Evolutionary conservation across 2,329 filamentous ascomycete species (phyloP), one percentile per base, ranked within the genome.

Genomic region (Helotiales sp.): DNA sequence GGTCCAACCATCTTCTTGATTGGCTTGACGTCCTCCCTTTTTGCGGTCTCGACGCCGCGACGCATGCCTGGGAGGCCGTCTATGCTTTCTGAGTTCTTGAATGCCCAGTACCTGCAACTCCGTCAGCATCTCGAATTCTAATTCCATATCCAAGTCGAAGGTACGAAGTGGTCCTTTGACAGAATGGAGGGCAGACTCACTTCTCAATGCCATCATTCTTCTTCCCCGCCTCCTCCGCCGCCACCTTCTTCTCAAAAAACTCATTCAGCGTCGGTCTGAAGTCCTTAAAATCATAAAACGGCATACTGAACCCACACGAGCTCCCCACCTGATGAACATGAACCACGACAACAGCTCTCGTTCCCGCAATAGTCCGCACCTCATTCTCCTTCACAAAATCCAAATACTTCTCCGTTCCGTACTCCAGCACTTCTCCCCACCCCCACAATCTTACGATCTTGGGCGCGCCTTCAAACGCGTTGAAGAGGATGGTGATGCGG

Each of bases 1-100:
- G 66, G 64, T 7, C 71, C 71, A 13, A 73, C 70, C 70, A 73
- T 73, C 65, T 73, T 73, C 61, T 70, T 73, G 28, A 73, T 70
- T 13, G 71, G 71, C 57, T 60, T 66, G 34, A 73, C 67, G 3
- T 61, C 61, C n/a, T 71, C 70, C 15, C 57, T 66, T 43, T 67
- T 67, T 10, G 32, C 65, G 1, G 64, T 70, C 22, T 68, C 67
- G 6, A 71, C 45, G 11, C 63, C 71, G 37, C 70, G 61, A 45
- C 58, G 63, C 55, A 73, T 52, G 3, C 65, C 69, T 1, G 70
- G 70, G 7, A 73, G 65, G 15, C 65, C 68, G 57, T 73, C 71
- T 59, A 73, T 73, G n/a, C 63, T 67, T 17, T 64, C 30, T 0
- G 68, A 55, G 37, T 70, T 73, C 26, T 73, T 73, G 62, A 43